phyloP scores from a whole-genome alignment of 1,284 basidiomycete genomes.

The Ceratobasidium papillatum region DNA sequence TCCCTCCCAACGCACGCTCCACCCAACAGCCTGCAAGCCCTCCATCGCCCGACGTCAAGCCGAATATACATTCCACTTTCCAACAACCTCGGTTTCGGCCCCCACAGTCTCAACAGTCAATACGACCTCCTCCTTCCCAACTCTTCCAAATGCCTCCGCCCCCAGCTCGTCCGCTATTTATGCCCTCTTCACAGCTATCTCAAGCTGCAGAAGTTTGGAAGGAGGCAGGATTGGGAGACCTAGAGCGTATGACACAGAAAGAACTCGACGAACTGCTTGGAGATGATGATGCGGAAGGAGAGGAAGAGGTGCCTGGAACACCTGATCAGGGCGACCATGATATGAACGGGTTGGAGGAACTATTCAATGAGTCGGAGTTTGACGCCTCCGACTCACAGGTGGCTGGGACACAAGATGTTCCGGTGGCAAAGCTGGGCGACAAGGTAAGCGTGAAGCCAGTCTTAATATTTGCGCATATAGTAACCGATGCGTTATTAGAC shows the following conservation, averaged over 20 bases:
- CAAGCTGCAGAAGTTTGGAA: conserved; percentile 38
- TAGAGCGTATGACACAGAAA: conserved; percentile 46
- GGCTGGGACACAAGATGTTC: conserved; percentile 21
- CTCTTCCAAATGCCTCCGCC: conserved; percentile 20
- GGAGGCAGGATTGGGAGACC: conserved; percentile 41
- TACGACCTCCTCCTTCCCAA: conserved; percentile 3
- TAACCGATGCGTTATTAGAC: background rate
- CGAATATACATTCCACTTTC: conserved; percentile 14
- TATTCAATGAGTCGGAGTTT: conserved; percentile 37
- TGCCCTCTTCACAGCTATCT: conserved; percentile 38
- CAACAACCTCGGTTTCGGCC: conserved; percentile 24
- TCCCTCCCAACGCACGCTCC: conserved; percentile 28
- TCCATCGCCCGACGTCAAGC: conserved; percentile 5
- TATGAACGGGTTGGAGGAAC: conserved; percentile 27
- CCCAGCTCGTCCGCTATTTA: conserved; percentile 40
- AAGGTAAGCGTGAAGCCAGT: background rate
- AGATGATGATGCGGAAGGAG: conserved; percentile 43
- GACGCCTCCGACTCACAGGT: conserved; percentile 33
- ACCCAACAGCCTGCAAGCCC: conserved; percentile 17
- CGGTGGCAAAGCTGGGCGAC: conserved; percentile 26
- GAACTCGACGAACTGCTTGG: conserved; percentile 56
- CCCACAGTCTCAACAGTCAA: conserved; percentile 25
- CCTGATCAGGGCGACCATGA: conserved; percentile 11
- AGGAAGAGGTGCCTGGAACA: conserved; percentile 41
- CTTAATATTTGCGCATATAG: background rate